Percentiles rank a stretch among this genome's conserved stretches.
Evolutionary conservation across 352 stramenopile genomes (phyloP).

Genomic region (Halophytophthora batemanensis): DNA sequence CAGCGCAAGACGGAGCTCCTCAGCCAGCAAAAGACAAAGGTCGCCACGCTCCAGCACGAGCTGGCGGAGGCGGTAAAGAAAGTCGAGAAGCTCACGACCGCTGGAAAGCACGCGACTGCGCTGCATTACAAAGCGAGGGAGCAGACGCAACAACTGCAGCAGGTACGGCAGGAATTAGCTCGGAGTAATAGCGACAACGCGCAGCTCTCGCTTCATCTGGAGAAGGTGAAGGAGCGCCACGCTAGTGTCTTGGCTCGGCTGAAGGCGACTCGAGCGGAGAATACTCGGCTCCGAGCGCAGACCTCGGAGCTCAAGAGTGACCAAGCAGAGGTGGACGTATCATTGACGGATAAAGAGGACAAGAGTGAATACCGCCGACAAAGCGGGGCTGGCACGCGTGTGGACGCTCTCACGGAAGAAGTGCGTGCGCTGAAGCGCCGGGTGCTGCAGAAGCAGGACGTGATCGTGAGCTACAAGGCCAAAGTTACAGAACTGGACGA

Average conservation of each 20-base stretch:
- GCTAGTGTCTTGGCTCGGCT: conserved; percentile 17
- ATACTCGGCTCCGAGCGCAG: conserved; percentile 27
- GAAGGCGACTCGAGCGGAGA: conserved; percentile 40
- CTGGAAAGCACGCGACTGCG: conserved; percentile 23
- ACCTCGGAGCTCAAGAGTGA: conserved; percentile 13
- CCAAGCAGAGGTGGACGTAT: neutral
- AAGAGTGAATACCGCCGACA: conserved; percentile 1
- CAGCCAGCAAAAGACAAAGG: conserved; percentile 33
- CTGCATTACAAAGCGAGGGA: conserved; percentile 43
- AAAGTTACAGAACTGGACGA: conserved; percentile 34
- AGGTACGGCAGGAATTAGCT: conserved; percentile 30
- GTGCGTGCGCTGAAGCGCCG: conserved; percentile 41
- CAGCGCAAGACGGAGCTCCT: conserved; percentile 57
- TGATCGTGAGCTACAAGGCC: conserved; percentile 39
- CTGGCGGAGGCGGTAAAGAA: conserved; percentile 24
- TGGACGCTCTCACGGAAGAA: conserved; percentile 23
- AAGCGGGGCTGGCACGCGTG: conserved; percentile 2
- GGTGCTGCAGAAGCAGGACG: conserved; percentile 57
- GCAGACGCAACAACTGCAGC: conserved; percentile 30
- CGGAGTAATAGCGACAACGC: conserved; percentile 29
- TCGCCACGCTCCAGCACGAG: conserved; percentile 21
- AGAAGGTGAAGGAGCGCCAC: conserved; percentile 33
- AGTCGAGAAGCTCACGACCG: conserved; percentile 15
- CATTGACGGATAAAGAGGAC: neutral
- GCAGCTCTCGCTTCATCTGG: conserved; percentile 30